Percentiles rank a stretch among this genome's conserved stretches.
phyloP scores from a whole-genome alignment of 805 yeast genomes.

The Blastobotrys muscicola region DNA sequence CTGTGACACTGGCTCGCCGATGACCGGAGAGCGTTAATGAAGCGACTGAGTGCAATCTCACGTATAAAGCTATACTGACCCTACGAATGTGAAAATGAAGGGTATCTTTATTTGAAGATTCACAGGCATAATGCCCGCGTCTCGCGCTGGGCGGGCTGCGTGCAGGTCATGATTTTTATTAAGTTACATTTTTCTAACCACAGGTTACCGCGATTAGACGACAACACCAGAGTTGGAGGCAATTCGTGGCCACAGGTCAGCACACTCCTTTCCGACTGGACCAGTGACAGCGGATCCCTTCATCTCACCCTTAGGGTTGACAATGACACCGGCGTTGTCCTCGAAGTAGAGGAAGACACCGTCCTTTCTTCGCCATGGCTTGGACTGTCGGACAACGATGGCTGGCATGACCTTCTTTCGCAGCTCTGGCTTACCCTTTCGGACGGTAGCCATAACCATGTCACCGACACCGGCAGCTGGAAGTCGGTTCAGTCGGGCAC shows the following conservation, averaged over 20 bases:
- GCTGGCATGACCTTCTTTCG: constrained; percentile 99
- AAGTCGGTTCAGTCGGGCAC: constrained; percentile 99
- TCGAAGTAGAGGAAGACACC: constrained; percentile 99
- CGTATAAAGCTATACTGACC: too few species aligned
- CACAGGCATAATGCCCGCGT: too few species aligned
- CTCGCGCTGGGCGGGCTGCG: background rate
- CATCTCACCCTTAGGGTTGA: constrained; percentile 99
- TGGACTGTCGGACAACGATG: constrained; percentile 96
- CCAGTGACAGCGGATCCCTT: constrained; percentile 99
- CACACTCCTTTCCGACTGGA: constrained; percentile 99
- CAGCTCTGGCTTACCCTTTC: constrained; percentile 99
- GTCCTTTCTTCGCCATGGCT: constrained; percentile 99
- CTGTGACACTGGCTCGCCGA: too few species aligned
- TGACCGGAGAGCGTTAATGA: too few species aligned
- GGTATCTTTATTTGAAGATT: too few species aligned
- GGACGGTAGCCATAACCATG: constrained; percentile 75
- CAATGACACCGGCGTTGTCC: constrained; percentile 99
- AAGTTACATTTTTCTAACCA: constrained; percentile 1
- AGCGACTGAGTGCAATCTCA: too few species aligned
- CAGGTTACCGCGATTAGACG: constrained; percentile 54
- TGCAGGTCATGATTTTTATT: constrained; percentile 1
- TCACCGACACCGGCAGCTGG: constrained; percentile 99
- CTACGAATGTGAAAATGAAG: too few species aligned
- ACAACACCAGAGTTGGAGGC: constrained; percentile 99
- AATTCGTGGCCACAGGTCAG: constrained; percentile 99